Percentiles rank a stretch among this genome's conserved stretches.
These are phyloP conservation scores for Termitomyces sp. DNA, from an alignment of 768 basidiomycete genomes.

Conservation along the genomic window DNA sequence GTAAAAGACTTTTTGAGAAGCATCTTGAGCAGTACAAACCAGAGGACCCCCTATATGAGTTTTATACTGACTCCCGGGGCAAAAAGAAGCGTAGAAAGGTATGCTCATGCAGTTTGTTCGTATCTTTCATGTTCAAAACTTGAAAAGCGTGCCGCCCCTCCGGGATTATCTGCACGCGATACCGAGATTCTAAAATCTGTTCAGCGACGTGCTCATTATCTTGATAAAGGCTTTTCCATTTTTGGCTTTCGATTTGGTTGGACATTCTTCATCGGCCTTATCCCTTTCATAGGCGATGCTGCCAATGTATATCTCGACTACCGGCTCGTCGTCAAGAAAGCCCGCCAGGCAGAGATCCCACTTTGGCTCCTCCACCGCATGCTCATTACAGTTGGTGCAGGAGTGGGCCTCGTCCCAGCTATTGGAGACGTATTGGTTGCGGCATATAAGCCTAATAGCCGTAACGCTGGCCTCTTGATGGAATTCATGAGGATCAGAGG, in stretches of 20 bases:
- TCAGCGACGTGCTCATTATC: conserved; percentile 71
- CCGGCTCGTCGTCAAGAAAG: conserved; percentile 68
- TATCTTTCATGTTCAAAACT: neutral
- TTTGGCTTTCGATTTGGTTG: conserved; percentile 84
- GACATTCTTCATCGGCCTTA: conserved; percentile 74
- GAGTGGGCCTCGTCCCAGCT: conserved; percentile 61
- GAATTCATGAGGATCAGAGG: conserved; percentile 79
- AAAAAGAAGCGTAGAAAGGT: conserved; percentile 56
- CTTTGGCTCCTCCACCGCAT: conserved; percentile 66
- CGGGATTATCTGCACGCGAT: conserved; percentile 74
- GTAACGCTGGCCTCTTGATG: conserved; percentile 84
- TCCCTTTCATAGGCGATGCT: conserved; percentile 68
- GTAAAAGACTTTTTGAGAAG: conserved; percentile 54
- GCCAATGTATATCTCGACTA: conserved; percentile 66
- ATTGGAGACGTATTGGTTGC: conserved; percentile 76
- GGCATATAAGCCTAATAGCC: conserved; percentile 79
- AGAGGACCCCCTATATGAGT: conserved; percentile 70
- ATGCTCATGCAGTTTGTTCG: conserved; percentile 7
- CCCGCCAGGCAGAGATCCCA: conserved; percentile 65
- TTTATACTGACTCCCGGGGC: conserved; percentile 48
- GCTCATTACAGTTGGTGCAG: conserved; percentile 67
- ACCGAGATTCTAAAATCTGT: conserved; percentile 69
- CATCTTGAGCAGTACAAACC: conserved; percentile 67
- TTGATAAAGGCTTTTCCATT: conserved; percentile 81
- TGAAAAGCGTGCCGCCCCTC: conserved; percentile 58